Conservation (phyloP, 75 land plant species). For the Sequoia sempervirens region DNA sequence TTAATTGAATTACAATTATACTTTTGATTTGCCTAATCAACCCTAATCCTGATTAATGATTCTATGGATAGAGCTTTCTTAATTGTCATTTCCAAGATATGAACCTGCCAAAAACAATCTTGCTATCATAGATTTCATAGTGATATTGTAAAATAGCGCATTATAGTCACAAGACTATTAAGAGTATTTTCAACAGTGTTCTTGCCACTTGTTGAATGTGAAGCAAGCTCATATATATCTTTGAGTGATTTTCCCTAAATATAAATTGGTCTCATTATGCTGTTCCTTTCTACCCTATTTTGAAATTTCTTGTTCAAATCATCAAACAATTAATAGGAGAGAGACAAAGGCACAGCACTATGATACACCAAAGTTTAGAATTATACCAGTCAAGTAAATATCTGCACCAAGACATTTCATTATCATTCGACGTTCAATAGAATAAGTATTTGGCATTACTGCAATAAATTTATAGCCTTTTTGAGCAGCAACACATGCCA, state of each 20-base stretch:
- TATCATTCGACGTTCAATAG: slow-evolving; percentile 44
- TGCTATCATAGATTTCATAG: not conserved
- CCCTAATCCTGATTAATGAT: too few species aligned
- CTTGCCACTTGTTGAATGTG: not conserved
- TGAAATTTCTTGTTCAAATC: not conserved
- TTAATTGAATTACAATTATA: too few species aligned
- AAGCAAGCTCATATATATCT: not conserved
- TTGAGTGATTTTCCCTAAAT: not conserved
- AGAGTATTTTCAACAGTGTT: not conserved
- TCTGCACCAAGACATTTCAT: slow-evolving; percentile 48
- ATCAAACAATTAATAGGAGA: not conserved
- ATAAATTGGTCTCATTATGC: not conserved
- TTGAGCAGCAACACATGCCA: slow-evolving; percentile 46
- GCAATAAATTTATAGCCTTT: slow-evolving; percentile 48
- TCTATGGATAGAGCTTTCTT: not conserved
- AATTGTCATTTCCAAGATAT: not conserved
- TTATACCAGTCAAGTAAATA: slow-evolving; percentile 19
- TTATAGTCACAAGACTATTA: not conserved
- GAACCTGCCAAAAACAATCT: not conserved
- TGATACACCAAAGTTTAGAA: not conserved
- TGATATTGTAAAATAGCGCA: not conserved
- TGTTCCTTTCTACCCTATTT: not conserved
- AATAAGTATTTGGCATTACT: slow-evolving; percentile 44
- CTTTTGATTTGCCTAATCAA: too few species aligned
- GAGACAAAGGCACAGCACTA: not conserved